Conservation (phyloP, 2,329 filamentous ascomycete genomes). For the Elsinoe batatas region DNA sequence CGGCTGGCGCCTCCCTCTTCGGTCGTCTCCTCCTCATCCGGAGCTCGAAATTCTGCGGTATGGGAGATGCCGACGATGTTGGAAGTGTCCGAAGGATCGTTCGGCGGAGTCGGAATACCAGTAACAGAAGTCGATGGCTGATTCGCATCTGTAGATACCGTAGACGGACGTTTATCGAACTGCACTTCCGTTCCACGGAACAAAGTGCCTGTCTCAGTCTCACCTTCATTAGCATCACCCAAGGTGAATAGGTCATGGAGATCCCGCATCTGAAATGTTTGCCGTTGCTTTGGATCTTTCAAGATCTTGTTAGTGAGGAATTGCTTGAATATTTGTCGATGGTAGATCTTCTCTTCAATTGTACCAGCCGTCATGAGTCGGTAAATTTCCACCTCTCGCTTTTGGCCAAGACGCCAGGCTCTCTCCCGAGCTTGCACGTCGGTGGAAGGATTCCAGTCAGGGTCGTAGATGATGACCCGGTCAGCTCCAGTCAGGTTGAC, state of each 20-base stretch:
- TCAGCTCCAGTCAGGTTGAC: constrained; percentile 92
- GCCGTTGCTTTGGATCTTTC: constrained; percentile 84
- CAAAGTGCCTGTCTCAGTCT: constrained; percentile 73
- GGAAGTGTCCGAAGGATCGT: constrained; percentile 16
- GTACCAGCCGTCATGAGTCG: constrained; percentile 96
- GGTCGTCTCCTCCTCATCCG: constrained; percentile 21
- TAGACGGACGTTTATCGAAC: constrained; percentile 30
- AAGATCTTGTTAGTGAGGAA: constrained; percentile 95
- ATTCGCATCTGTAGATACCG: neutral
- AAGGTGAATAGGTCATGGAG: constrained; percentile 86
- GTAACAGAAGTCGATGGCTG: neutral
- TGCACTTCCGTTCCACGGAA: constrained; percentile 82
- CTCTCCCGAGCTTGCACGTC: constrained; percentile 91
- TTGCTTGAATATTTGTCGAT: constrained; percentile 97
- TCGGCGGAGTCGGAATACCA: neutral
- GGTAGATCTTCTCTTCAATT: constrained; percentile 98
- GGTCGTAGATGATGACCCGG: constrained; percentile 95
- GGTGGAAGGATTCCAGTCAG: constrained; percentile 97
- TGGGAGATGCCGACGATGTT: constrained; percentile 34
- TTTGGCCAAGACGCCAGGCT: constrained; percentile 92
- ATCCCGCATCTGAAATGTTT: constrained; percentile 81
- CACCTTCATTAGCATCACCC: constrained; percentile 53
- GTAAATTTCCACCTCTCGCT: constrained; percentile 90
- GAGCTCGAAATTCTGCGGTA: constrained; percentile 33
- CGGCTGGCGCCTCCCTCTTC: constrained; percentile 16